Conservation (phyloP, 176 grass and related monocot genomes). For the Triticum monococcum region DNA sequence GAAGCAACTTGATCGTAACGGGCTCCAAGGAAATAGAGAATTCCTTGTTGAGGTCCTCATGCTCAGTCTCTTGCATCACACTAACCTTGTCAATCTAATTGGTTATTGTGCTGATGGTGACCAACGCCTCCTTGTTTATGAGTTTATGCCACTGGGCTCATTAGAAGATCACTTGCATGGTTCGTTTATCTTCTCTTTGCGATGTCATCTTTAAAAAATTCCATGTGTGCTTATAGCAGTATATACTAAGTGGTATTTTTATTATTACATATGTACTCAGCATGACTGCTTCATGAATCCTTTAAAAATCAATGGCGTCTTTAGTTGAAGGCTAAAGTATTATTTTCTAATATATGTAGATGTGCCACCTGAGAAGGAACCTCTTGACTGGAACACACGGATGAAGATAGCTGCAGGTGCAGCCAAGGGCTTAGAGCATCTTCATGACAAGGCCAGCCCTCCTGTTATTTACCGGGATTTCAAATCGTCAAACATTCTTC, state of each 20-base stretch:
- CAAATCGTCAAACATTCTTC: slow-evolving; percentile 94
- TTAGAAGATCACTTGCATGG: slow-evolving; percentile 94
- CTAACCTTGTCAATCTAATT: slow-evolving; percentile 86
- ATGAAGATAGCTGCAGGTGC: slow-evolving; percentile 97
- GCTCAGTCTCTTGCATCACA: slow-evolving; percentile 85
- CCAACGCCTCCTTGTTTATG: slow-evolving; percentile 90
- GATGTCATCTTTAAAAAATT: slow-evolving; percentile 33
- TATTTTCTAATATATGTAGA: slow-evolving; percentile 42
- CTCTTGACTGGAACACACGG: slow-evolving; percentile 84
- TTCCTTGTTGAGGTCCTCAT: slow-evolving; percentile 94
- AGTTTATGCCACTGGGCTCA: slow-evolving; percentile 94
- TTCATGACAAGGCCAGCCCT: slow-evolving; percentile 85
- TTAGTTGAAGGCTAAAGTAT: background rate
- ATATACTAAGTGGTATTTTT: background rate
- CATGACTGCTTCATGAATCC: background rate
- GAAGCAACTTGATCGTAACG: slow-evolving; percentile 89
- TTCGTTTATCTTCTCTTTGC: slow-evolving; percentile 46
- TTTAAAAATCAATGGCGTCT: background rate
- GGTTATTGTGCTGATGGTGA: slow-evolving; percentile 94
- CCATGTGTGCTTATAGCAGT: background rate
- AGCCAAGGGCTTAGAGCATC: slow-evolving; percentile 86
- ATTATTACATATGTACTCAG: background rate
- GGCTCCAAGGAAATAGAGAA: slow-evolving; percentile 90
- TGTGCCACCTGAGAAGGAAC: slow-evolving; percentile 73
- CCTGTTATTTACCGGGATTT: slow-evolving; percentile 90